Evolutionary conservation across 306 rosid species (phyloP).

Genomic region (Quercus mongolica): DNA sequence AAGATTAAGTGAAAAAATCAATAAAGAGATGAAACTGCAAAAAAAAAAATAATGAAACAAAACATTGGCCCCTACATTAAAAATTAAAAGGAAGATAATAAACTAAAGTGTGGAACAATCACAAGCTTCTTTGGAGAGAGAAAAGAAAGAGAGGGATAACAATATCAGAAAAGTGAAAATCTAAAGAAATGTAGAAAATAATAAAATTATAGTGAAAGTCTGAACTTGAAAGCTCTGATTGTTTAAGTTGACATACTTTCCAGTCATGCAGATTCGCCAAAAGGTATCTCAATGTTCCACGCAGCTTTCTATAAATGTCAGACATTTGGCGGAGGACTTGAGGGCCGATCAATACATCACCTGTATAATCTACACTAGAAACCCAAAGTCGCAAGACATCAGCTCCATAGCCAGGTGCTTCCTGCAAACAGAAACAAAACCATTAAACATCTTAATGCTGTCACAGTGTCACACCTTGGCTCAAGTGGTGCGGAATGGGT

Average conservation of each 20-base stretch:
- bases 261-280: slow-evolving; percentile 98
- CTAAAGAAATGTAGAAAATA: slow-evolving; percentile 3
- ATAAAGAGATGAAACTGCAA: neutral
- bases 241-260: slow-evolving; percentile 52
- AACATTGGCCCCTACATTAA: neutral
- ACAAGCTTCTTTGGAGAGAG: neutral
- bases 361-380: slow-evolving; percentile 95
- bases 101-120: neutral
- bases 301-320: slow-evolving; percentile 87
- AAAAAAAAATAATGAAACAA: neutral
- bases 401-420: slow-evolving; percentile 94
- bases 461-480: neutral
- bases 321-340: slow-evolving; percentile 98
- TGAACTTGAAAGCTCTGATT: slow-evolving; percentile 3
- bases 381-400: slow-evolving; percentile 98
- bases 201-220: neutral
- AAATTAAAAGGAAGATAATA: neutral
- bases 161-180: slow-evolving; percentile 9
- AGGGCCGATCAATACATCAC: slow-evolving; percentile 85
- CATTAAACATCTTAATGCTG: neutral
- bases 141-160: slow-evolving; percentile 4
- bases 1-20: slow-evolving; percentile 17
- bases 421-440: slow-evolving; percentile 46
- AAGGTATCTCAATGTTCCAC: slow-evolving; percentile 97
- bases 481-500: slow-evolving; percentile 14